Evolutionary conservation across 306 rosid genomes (phyloP).

Genomic region (Myrica gale): DNA sequence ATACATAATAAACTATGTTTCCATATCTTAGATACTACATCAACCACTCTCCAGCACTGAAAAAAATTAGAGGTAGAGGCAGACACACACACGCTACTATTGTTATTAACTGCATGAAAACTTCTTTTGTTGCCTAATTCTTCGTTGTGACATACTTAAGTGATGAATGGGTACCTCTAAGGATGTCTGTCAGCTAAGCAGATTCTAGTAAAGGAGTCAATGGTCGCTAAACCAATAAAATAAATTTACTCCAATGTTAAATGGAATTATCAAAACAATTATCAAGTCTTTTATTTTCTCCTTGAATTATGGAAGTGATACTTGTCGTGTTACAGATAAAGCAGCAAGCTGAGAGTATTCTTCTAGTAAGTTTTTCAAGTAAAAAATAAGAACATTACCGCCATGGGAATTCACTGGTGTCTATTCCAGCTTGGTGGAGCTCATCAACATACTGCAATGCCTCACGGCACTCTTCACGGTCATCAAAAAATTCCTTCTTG

Average conservation of each 20-base stretch:
- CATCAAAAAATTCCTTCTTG: slow-evolving; percentile 76
- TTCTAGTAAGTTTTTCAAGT: not conserved
- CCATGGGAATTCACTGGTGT: slow-evolving; percentile 98
- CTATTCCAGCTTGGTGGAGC: slow-evolving; percentile 96
- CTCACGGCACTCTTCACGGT: slow-evolving; percentile 92
- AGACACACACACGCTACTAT: not conserved
- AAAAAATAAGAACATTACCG: slow-evolving; percentile 47
- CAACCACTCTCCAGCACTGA: not conserved
- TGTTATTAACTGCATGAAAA: not conserved
- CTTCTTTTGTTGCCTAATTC: not conserved
- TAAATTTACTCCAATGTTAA: not conserved
- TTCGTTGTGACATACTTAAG: not conserved
- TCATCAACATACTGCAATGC: slow-evolving; percentile 93
- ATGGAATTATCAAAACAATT: not conserved
- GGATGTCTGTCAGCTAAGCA: not conserved
- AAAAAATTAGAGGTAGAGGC: not conserved
- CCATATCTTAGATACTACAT: not conserved
- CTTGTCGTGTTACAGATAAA: not conserved
- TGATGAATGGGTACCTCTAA: not conserved
- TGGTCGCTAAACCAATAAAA: not conserved
- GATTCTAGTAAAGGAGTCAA: not conserved
- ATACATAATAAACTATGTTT: not conserved
- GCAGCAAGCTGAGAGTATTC: not conserved
- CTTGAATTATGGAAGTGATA: not conserved
- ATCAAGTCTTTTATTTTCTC: not conserved